A percentile compares a stretch with the other conserved stretches of the same genome.
Evolutionary conservation across 257 asterid species (phyloP).

Genomic region (Cinchona pubescens): DNA sequence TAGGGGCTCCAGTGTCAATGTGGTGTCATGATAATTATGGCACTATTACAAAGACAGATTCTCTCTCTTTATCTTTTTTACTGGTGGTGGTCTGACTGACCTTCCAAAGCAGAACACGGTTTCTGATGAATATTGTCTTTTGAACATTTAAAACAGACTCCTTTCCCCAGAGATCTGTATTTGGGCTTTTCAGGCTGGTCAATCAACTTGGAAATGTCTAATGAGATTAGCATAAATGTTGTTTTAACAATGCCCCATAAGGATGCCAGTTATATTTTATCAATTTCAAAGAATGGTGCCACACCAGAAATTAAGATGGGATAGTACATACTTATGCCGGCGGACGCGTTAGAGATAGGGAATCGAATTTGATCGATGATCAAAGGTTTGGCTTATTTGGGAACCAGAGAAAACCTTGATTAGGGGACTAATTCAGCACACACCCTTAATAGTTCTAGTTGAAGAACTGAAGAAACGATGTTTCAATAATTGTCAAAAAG

Average conservation of each 20-base stretch:
- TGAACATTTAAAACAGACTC: not conserved
- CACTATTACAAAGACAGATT: not conserved
- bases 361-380: too few relatives aligned
- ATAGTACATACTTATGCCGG: too few relatives aligned
- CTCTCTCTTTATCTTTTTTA: not conserved
- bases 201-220: not conserved
- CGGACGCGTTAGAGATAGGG: too few relatives aligned
- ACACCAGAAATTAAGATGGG: not conserved
- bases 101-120: not conserved
- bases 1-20: not conserved
- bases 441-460: too few relatives aligned
- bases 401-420: too few relatives aligned
- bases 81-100: not conserved
- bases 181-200: not conserved
- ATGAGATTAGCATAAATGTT: not conserved
- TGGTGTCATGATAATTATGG: not conserved
- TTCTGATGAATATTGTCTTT: not conserved
- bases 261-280: not conserved
- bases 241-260: too few relatives aligned
- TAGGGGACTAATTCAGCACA: too few relatives aligned
- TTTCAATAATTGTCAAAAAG: too few relatives aligned
- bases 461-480: too few relatives aligned
- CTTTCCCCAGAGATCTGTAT: not conserved
- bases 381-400: too few relatives aligned
- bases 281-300: too few relatives aligned